Evolutionary conservation across 1,284 basidiomycete genomes (phyloP), one percentile per base, ranked within the genome.

Genomic region (Marasmius tenuissimus): DNA sequence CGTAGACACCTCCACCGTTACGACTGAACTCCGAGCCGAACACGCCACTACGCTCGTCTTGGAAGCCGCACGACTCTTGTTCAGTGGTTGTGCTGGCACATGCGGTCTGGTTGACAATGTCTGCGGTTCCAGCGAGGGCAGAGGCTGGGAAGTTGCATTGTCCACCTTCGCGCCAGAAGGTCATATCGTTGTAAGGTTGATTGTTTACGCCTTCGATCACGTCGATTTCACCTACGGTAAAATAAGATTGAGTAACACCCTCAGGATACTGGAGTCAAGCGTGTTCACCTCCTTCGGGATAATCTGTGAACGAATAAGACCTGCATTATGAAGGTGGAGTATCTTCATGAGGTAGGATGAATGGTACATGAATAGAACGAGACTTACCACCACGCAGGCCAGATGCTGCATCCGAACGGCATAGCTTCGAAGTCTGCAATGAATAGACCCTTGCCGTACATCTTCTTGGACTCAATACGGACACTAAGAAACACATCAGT

Each of bases 391-490:
- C 74, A 86, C 22, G 89, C 87, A 61, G 88, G 88, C 88, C 88
- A 91, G 48, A 88, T 84, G 50, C 85, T 84, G 72, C 91, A 93
- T 0, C 93, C 93, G 68, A 85, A 83, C 1, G 93, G 92, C 87
- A 93, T 92, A 16, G 84, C 74, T 58, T 74, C 77, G 64, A 94
- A 82, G 71, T 95, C 92, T n/a, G 91, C 81, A 63, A 96, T 85
- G 74, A 94, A 89, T 27, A 96, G 78, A 1, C 92, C 92, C 20
- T 81, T 77, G 37, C 78, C 83, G 72, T 87, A 94, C 9, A 77
- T 76, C 66, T 88, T 85, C 69, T 86, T 85, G 47, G 86, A 83
- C 38, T 78, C 81, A 67, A 96, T 89, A 59, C 93, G 88, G 20
- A 96, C 83, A 12, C 88, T 89, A 66, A n/a, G 49, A 45, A 35